Evolutionary conservation across 768 basidiomycete genomes (phyloP).

Genomic region (Suillus alpinus): DNA sequence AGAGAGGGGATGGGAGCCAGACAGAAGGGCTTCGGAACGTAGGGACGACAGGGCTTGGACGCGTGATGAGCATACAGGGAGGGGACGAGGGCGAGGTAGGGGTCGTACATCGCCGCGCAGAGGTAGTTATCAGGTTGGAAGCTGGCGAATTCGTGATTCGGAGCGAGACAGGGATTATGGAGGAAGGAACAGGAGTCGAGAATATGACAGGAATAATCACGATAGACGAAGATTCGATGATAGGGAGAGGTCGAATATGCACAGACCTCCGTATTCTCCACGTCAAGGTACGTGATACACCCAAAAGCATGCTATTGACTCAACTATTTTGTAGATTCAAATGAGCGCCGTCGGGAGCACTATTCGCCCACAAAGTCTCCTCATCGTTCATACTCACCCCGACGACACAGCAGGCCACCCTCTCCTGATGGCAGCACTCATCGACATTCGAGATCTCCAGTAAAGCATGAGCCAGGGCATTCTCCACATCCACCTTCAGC

Average conservation of each 20-base stretch:
- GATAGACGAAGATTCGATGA: conserved; percentile 2
- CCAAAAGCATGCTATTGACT: neutral
- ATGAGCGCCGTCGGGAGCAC: neutral
- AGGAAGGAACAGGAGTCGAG: conserved; percentile 15
- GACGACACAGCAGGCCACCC: neutral
- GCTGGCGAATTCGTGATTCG: conserved; percentile 2
- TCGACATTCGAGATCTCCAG: neutral
- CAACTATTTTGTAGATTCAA: neutral
- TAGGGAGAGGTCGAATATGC: neutral
- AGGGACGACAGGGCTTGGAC: conserved; percentile 8
- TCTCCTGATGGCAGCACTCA: neutral
- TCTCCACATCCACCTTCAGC: neutral
- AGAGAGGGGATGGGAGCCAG: conserved; percentile 7
- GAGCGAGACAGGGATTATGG: conserved; percentile 24
- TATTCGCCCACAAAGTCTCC: neutral
- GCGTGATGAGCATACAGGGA: neutral
- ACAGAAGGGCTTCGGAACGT: neutral
- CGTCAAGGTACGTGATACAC: neutral
- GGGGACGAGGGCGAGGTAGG: neutral
- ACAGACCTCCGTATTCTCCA: neutral
- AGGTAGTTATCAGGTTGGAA: neutral
- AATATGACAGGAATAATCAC: conserved; percentile 14
- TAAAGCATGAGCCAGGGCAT: neutral
- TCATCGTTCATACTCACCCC: neutral
- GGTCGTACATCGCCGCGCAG: neutral